Percentiles rank a stretch among this genome's conserved stretches.
Evolutionary conservation across 495 filamentous ascomycete species (phyloP).

Genomic region (Talaromyces trachyspermus): DNA sequence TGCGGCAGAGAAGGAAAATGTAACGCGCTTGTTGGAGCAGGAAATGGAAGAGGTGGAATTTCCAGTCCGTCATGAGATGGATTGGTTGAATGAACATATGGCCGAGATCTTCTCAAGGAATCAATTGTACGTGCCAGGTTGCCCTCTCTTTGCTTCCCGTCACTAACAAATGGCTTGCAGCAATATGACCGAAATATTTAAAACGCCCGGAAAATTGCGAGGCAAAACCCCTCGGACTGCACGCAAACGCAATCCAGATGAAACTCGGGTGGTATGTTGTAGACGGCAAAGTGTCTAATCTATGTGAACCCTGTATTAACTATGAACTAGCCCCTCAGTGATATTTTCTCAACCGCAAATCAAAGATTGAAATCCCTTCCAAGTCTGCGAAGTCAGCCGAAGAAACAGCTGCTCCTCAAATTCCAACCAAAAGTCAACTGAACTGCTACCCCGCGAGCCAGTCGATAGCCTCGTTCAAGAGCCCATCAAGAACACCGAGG

Average conservation of each 20-base stretch:
- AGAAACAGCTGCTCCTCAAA: background rate
- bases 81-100: constrained; percentile 98
- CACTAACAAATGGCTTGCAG: constrained; percentile 28
- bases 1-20: constrained; percentile 55
- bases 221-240: constrained; percentile 87
- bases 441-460: background rate
- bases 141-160: background rate
- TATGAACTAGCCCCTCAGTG: constrained; percentile 60
- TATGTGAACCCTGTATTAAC: constrained; percentile 9
- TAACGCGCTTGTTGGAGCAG: constrained; percentile 53
- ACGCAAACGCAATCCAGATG: constrained; percentile 58
- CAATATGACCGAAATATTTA: constrained; percentile 87
- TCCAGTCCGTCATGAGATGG: constrained; percentile 80
- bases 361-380: constrained; percentile 5
- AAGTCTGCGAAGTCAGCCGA: constrained; percentile 1
- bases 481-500: constrained; percentile 18
- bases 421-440: background rate
- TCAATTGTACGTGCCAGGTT: constrained; percentile 57
- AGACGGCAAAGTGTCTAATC: background rate
- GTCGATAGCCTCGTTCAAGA: constrained; percentile 20
- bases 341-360: constrained; percentile 63
- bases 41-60: constrained; percentile 88
- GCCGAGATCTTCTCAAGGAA: constrained; percentile 81
- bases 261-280: constrained; percentile 58
- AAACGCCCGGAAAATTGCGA: constrained; percentile 88